Conservation (phyloP, 352 stramenopile species). For the Phytophthora cactorum region DNA sequence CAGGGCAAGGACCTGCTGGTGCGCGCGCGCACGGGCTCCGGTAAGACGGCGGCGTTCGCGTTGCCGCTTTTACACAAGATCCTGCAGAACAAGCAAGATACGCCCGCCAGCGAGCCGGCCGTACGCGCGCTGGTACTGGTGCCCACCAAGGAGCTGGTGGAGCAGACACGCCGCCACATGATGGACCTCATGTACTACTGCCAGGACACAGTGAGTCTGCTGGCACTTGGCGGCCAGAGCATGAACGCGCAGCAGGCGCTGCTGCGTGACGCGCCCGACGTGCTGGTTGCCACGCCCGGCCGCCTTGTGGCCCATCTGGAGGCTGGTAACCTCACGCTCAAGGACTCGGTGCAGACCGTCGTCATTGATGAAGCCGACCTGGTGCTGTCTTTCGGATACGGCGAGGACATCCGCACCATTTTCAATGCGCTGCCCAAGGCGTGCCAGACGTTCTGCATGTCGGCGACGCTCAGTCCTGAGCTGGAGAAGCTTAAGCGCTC, state of each 20-base stretch:
- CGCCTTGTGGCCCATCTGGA: slow-evolving; percentile 93
- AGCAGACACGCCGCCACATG: slow-evolving; percentile 93
- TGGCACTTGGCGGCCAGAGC: slow-evolving; percentile 91
- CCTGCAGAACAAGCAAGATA: slow-evolving; percentile 79
- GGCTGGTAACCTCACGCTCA: slow-evolving; percentile 79
- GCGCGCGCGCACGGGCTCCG: slow-evolving; percentile 91
- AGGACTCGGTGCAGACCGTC: slow-evolving; percentile 94
- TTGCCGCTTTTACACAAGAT: slow-evolving; percentile 94
- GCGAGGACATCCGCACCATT: slow-evolving; percentile 93
- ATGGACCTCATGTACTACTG: slow-evolving; percentile 97
- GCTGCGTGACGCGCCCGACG: slow-evolving; percentile 88
- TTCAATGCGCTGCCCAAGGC: slow-evolving; percentile 97
- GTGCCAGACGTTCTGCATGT: slow-evolving; percentile 99
- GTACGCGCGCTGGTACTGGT: slow-evolving; percentile 95
- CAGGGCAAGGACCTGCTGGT: slow-evolving; percentile 95
- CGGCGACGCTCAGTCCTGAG: slow-evolving; percentile 96
- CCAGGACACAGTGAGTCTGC: slow-evolving; percentile 92
- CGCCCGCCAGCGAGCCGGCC: slow-evolving; percentile 40
- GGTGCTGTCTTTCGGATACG: slow-evolving; percentile 97
- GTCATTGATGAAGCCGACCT: slow-evolving; percentile 99
- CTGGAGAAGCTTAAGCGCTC: slow-evolving; percentile 97
- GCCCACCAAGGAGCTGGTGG: slow-evolving; percentile 97
- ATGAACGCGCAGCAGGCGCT: slow-evolving; percentile 90
- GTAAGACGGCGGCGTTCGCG: slow-evolving; percentile 95
- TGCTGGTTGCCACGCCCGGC: slow-evolving; percentile 95